Evolutionary conservation across 441 rosid species (phyloP).

Genomic region (Eugenia klotzschiana): DNA sequence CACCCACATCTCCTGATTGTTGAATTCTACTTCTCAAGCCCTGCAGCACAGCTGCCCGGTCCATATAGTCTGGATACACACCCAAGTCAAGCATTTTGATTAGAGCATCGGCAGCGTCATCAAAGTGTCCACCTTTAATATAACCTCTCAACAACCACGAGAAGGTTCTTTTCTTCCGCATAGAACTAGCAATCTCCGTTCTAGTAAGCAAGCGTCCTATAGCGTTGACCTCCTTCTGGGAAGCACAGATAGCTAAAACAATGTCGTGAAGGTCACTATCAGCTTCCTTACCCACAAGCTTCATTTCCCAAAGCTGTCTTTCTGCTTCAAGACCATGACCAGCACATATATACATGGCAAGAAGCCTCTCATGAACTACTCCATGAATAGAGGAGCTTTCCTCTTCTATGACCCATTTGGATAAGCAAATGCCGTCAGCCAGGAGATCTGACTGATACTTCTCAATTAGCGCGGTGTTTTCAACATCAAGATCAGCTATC

Average conservation of each 20-base stretch:
- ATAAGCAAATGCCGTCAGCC: constrained; percentile 41
- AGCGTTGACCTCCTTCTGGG: constrained; percentile 45
- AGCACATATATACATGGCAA: constrained; percentile 74
- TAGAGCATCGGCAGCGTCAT: constrained; percentile 60
- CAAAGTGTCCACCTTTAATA: constrained; percentile 65
- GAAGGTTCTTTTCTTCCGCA: constrained; percentile 46
- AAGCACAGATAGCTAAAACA: constrained; percentile 80
- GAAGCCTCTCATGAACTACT: constrained; percentile 67
- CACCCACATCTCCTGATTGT: constrained; percentile 34
- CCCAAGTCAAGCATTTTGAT: constrained; percentile 64
- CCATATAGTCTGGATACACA: constrained; percentile 58
- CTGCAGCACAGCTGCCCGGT: constrained; percentile 79
- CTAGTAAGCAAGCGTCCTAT: constrained; percentile 49
- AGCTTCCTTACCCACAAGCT: constrained; percentile 66
- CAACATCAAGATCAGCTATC: constrained; percentile 40
- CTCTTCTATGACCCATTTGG: constrained; percentile 62
- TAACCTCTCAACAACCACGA: constrained; percentile 83
- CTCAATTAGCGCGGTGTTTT: constrained; percentile 36
- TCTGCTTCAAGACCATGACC: constrained; percentile 77
- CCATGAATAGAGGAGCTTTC: constrained; percentile 39
- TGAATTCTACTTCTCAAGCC: constrained; percentile 63
- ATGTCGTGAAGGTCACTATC: constrained; percentile 67
- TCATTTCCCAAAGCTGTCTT: constrained; percentile 83
- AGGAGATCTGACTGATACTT: constrained; percentile 57
- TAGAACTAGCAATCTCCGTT: constrained; percentile 28